Percentiles rank a stretch among this genome's conserved stretches.
These are phyloP conservation scores for Exserohilum rostratum DNA, from an alignment of 2,329 filamentous ascomycete species.

Conservation along the genomic window DNA sequence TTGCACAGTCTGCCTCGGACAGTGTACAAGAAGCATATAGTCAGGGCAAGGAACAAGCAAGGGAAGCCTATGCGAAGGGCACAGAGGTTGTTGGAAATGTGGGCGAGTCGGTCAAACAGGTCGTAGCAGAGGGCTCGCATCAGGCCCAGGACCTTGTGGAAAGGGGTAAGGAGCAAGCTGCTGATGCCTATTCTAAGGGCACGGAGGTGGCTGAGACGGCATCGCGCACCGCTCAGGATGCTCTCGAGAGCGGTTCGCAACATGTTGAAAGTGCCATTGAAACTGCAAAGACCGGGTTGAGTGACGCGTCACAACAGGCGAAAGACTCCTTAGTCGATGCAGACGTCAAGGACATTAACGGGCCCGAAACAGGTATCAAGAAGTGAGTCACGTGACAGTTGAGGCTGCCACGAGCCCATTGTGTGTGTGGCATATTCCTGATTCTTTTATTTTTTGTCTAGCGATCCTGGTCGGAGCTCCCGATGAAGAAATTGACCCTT, in stretches of 20 bases:
- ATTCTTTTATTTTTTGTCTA: conserved; percentile 6
- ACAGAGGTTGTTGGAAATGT: conserved; percentile 34
- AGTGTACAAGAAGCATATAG: conserved; percentile 39
- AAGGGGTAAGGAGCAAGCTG: conserved; percentile 33
- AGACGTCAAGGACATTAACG: conserved; percentile 25
- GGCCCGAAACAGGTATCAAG: conserved; percentile 20
- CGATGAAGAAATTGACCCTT: not conserved
- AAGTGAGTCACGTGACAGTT: conserved; percentile 13
- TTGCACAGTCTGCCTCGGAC: conserved; percentile 41
- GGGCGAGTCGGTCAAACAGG: conserved; percentile 34
- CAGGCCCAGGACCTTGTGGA: conserved; percentile 35
- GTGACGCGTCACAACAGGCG: conserved; percentile 21
- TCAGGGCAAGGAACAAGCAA: conserved; percentile 39
- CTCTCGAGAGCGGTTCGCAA: conserved; percentile 16
- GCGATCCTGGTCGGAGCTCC: not conserved
- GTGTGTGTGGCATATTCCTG: conserved; percentile 30
- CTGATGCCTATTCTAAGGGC: conserved; percentile 15
- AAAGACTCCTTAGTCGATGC: conserved; percentile 25
- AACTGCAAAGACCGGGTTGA: conserved; percentile 27
- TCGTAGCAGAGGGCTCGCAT: conserved; percentile 30
- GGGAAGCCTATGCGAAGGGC: conserved; percentile 29
- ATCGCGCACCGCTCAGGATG: conserved; percentile 19
- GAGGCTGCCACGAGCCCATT: not conserved
- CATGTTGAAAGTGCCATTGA: conserved; percentile 26
- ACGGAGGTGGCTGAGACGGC: conserved; percentile 14